Conservation (phyloP, 768 basidiomycete genomes). For the Chiua virens region DNA sequence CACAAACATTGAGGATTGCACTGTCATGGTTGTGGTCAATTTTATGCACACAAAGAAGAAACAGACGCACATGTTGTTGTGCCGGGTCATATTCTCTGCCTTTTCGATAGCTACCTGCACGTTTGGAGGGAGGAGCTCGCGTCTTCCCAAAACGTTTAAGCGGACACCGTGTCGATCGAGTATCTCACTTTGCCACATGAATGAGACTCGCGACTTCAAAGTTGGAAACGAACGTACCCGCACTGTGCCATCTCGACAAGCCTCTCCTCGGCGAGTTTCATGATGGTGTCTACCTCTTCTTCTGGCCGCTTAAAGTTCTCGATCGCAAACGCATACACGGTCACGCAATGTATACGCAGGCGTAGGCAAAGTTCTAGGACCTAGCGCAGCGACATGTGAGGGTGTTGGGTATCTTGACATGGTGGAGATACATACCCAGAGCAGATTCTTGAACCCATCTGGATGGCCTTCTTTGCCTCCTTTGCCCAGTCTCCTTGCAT, state of each 20-base stretch:
- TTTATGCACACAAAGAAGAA: neutral
- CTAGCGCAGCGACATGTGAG: conserved; percentile 38
- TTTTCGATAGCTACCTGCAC: conserved; percentile 67
- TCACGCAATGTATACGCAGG: conserved; percentile 79
- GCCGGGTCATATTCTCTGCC: conserved; percentile 75
- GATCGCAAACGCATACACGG: conserved; percentile 97
- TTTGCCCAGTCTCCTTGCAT: conserved; percentile 69
- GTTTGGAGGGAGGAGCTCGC: conserved; percentile 69
- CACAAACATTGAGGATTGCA: conserved; percentile 87
- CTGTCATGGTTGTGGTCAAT: conserved; percentile 39
- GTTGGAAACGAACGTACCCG: conserved; percentile 55
- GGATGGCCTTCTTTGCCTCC: conserved; percentile 76
- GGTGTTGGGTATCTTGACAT: too few relatives aligned
- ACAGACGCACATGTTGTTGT: conserved; percentile 60
- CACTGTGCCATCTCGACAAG: conserved; percentile 75
- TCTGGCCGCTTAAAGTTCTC: conserved; percentile 92
- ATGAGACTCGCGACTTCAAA: neutral
- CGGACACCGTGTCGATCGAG: conserved; percentile 81
- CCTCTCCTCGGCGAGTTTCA: conserved; percentile 79
- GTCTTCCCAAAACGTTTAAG: conserved; percentile 78
- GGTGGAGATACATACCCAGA: conserved; percentile 56
- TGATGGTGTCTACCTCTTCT: conserved; percentile 85
- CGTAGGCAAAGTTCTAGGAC: conserved; percentile 82
- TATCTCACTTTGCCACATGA: conserved; percentile 57
- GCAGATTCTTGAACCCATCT: conserved; percentile 79